Percentiles rank a stretch among this genome's conserved stretches.
phyloP scores from a whole-genome alignment of 2,329 filamentous ascomycete genomes.

The Aspergillus fumigatus region DNA sequence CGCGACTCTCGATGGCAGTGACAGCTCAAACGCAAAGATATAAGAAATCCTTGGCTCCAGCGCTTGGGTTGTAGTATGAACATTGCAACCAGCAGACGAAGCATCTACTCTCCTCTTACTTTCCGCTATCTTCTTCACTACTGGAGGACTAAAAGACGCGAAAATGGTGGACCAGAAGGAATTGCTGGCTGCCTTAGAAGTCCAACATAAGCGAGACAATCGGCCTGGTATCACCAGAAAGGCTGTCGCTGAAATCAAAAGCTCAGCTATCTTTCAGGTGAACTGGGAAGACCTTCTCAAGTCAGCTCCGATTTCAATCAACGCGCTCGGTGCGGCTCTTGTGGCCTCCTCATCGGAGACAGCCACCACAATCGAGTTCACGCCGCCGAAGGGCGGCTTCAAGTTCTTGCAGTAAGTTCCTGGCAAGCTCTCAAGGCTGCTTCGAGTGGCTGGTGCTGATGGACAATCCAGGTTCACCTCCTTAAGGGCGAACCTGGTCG shows the following conservation, averaged over 20 bases:
- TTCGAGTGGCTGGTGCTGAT: background rate
- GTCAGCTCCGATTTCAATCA: background rate
- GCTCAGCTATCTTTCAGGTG: background rate
- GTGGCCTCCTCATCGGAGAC: background rate
- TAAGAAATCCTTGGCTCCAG: too few species aligned
- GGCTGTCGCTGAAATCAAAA: background rate
- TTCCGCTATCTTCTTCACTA: too few species aligned
- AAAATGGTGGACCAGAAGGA: background rate
- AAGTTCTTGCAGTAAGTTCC: background rate
- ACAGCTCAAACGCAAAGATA: too few species aligned
- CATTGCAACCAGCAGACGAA: too few species aligned
- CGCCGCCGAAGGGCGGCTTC: background rate
- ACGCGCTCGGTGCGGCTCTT: background rate
- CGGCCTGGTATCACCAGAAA: background rate
- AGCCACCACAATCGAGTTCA: background rate
- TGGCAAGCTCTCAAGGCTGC: background rate
- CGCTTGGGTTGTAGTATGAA: too few species aligned
- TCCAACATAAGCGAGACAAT: background rate
- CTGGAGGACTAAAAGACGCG: too few species aligned
- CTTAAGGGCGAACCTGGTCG: background rate
- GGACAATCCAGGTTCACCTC: background rate
- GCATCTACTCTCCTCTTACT: too few species aligned
- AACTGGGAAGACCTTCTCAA: background rate
- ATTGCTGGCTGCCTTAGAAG: background rate
- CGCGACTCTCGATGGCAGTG: too few species aligned